These are phyloP conservation scores for Aspergillus nomiae DNA, from an alignment of 2,329 filamentous ascomycete species.

Conservation along the genomic window DNA sequence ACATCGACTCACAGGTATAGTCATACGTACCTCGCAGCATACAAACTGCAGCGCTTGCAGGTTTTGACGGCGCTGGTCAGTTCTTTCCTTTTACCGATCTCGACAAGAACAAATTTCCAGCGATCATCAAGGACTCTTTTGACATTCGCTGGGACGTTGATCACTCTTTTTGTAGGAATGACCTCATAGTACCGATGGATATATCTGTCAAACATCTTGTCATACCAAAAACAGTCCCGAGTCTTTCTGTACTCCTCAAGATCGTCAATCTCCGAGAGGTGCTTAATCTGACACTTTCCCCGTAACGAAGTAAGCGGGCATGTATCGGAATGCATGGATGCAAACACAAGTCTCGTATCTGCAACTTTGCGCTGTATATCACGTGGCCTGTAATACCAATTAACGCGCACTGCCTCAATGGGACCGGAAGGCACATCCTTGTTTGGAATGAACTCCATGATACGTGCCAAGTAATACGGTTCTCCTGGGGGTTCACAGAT, in stretches of 20 bases:
- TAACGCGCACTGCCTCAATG: slow-evolving; percentile 86
- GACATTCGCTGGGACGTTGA: slow-evolving; percentile 93
- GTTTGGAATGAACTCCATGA: slow-evolving; percentile 94
- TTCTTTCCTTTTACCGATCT: slow-evolving; percentile 91
- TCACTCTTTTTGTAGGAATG: slow-evolving; percentile 85
- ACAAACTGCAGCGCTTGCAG: slow-evolving; percentile 88
- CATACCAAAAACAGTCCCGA: slow-evolving; percentile 92
- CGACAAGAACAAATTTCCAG: slow-evolving; percentile 95
- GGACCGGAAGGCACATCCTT: slow-evolving; percentile 72
- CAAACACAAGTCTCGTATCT: slow-evolving; percentile 88
- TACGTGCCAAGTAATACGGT: slow-evolving; percentile 94
- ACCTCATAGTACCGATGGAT: slow-evolving; percentile 98
- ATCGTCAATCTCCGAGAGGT: slow-evolving; percentile 81
- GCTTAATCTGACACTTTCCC: slow-evolving; percentile 88
- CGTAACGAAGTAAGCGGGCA: slow-evolving; percentile 89
- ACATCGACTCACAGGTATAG: slow-evolving; percentile 5
- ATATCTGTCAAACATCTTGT: slow-evolving; percentile 96
- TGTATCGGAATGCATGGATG: slow-evolving; percentile 97
- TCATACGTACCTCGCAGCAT: slow-evolving; percentile 78
- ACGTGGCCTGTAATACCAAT: slow-evolving; percentile 97
- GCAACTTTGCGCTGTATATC: slow-evolving; percentile 91
- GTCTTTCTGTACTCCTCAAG: slow-evolving; percentile 82
- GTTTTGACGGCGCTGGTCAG: slow-evolving; percentile 93
- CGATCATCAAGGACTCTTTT: slow-evolving; percentile 94
- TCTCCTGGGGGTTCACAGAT: slow-evolving; percentile 97